Conservation (phyloP, 2,329 filamentous ascomycete genomes). For the Ophiostoma himal-ulmi region DNA sequence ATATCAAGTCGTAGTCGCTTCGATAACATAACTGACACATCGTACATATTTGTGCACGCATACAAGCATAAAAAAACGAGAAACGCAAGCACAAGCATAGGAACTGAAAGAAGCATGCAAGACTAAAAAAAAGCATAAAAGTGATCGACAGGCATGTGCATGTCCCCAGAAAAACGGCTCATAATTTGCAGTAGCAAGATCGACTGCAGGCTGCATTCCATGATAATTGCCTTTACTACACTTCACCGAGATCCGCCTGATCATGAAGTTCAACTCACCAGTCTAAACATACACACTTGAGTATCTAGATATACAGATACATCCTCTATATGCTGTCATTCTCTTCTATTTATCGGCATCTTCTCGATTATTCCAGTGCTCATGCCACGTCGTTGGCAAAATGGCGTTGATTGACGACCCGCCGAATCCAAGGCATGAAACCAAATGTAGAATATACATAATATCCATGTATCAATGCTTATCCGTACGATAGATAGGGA, state of each 20-base stretch:
- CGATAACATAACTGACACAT: background rate
- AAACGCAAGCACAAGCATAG: background rate
- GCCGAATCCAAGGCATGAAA: background rate
- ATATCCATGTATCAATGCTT: background rate
- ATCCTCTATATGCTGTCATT: background rate
- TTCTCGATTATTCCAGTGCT: background rate
- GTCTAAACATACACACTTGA: too few species aligned
- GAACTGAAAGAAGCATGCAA: constrained; percentile 1
- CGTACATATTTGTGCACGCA: background rate
- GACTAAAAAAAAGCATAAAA: constrained; percentile 11
- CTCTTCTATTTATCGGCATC: background rate
- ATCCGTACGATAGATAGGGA: too few species aligned
- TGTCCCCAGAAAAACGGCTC: constrained; percentile 5
- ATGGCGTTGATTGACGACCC: background rate
- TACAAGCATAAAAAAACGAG: background rate
- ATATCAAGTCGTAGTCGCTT: background rate
- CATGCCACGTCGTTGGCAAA: background rate
- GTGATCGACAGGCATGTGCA: constrained; percentile 10
- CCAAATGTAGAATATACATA: background rate
- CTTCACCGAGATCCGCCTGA: background rate
- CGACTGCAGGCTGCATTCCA: constrained; percentile 6
- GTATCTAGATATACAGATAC: too few species aligned
- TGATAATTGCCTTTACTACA: background rate
- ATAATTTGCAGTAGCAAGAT: constrained; percentile 2
- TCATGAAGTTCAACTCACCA: background rate